Percentiles rank a stretch among this genome's conserved stretches.
These are phyloP conservation scores for Colletotrichum spaethianum DNA, from an alignment of 2,329 filamentous ascomycete species.

Conservation along the genomic window DNA sequence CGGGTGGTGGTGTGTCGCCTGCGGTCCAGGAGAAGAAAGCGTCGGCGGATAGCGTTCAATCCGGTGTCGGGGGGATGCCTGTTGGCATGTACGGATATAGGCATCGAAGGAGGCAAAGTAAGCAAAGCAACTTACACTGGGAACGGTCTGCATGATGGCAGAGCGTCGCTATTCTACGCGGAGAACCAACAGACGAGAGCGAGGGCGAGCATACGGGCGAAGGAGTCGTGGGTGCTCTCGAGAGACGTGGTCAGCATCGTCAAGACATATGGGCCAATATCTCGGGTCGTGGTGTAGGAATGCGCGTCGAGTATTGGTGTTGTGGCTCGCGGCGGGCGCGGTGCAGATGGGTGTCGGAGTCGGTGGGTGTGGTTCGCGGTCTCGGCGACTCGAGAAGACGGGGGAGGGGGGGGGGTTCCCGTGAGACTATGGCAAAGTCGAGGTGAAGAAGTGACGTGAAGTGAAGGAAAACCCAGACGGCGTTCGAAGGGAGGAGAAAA, in stretches of 20 bases:
- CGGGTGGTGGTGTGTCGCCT: slow-evolving; percentile 4
- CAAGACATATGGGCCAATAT: slow-evolving; percentile 43
- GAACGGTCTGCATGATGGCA: slow-evolving; percentile 68
- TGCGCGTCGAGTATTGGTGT: slow-evolving; percentile 24
- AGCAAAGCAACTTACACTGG: slow-evolving; percentile 58
- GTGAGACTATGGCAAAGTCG: not conserved
- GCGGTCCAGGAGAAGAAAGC: slow-evolving; percentile 7
- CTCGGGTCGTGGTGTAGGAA: slow-evolving; percentile 26
- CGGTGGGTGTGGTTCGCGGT: not conserved
- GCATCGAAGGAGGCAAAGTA: not conserved
- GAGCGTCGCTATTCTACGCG: slow-evolving; percentile 54
- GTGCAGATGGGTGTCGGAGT: not conserved
- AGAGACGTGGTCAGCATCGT: slow-evolving; percentile 41
- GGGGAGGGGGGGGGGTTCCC: not conserved
- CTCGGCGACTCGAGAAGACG: not conserved
- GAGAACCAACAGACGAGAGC: slow-evolving; percentile 42
- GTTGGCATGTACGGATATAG: slow-evolving; percentile 32
- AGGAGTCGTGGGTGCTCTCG: slow-evolving; percentile 37
- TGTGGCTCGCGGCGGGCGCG: slow-evolving; percentile 8
- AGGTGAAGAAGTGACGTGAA: slow-evolving; percentile 1
- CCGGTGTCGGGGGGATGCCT: slow-evolving; percentile 35
- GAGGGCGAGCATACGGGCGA: slow-evolving; percentile 39
- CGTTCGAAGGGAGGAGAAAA: slow-evolving; percentile 1
- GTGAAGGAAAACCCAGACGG: slow-evolving; percentile 5
- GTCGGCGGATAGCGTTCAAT: slow-evolving; percentile 2